These are phyloP conservation scores for Lasiodiplodia citricola DNA, from an alignment of 2,329 filamentous ascomycete species.

Conservation along the genomic window DNA sequence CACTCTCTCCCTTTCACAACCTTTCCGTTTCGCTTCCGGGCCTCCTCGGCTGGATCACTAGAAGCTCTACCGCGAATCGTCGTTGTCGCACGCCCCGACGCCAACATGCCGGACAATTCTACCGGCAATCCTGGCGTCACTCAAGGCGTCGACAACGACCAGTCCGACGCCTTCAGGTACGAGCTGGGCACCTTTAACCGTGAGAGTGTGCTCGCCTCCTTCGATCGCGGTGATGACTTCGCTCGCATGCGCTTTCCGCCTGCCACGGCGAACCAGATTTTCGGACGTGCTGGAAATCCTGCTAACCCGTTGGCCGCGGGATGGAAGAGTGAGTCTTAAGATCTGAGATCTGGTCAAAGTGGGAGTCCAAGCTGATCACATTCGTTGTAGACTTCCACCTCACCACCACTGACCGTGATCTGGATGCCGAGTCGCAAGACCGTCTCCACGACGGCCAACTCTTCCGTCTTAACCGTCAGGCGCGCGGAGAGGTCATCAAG, in stretches of 20 bases:
- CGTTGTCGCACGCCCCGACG: not conserved
- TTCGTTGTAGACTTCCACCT: not conserved
- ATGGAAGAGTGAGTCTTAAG: slow-evolving; percentile 8
- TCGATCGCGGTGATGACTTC: not conserved
- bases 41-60: not conserved
- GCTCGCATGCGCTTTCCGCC: not conserved
- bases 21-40: not conserved
- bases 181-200: slow-evolving; percentile 20
- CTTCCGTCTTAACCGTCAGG: slow-evolving; percentile 21
- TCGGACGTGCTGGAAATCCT: not conserved
- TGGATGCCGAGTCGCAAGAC: slow-evolving; percentile 8
- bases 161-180: slow-evolving; percentile 3
- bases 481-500: not conserved
- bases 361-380: not conserved
- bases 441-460: slow-evolving; percentile 22
- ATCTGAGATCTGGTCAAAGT: no score
- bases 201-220: slow-evolving; percentile 9
- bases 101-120: not conserved
- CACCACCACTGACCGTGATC: slow-evolving; percentile 8
- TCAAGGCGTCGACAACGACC: slow-evolving; percentile 1
- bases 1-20: not conserved
- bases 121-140: not conserved
- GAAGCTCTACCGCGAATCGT: not conserved
- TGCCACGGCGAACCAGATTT: not conserved
- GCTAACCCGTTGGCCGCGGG: not conserved